Base-by-base conservation (phyloP, 495 filamentous ascomycete genomes). In the Immersiella caudata region DNA sequence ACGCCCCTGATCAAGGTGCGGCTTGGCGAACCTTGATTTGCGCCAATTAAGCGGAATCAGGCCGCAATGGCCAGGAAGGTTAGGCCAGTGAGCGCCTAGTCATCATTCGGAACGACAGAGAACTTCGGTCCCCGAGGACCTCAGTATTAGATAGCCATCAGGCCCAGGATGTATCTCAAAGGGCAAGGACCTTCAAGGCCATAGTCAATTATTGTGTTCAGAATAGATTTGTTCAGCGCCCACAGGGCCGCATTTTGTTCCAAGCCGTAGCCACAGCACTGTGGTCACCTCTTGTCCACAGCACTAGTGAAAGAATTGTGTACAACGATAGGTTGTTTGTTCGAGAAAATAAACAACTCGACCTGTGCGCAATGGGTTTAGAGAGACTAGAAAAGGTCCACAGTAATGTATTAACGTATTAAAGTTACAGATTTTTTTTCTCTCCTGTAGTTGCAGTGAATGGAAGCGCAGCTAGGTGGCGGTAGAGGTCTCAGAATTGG, bases 221-320 rank as follows among this genome's bases (percentile, higher is more conserved):
- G 60, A 62, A 51, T 62, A 51, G 60, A 62, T 49, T 25, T 62
- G 33, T 62, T 62, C 60, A 62, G 36, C 60, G 60, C 60, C 60
- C 60, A 62, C 60, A 62, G 60, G 60, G 60, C 60, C 60, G 50
- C 60, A 51, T 62, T 62, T n/a, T 50, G 60, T 62, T 62, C 60
- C 60, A 62, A 62, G 60, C 60, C 36, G 60, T 36, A 25, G 11
- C n/a, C 20, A 25, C 60, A 62, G 22, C 24, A n/a, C 35, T 62
- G 60, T 62, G 22, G 36, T 50, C 50, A 36, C 36, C 60, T 36
- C 40, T 62, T 62, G 36, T 62, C 60, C n/a, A n/a, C n/a, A n/a
- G n/a, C n/a, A n/a, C n/a, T n/a, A n/a, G n/a, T n/a, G n/a, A n/a
- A n/a, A n/a, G n/a, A n/a, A n/a, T n/a, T n/a, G n/a, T n/a, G n/a